Evolutionary conservation across 805 yeast genomes (phyloP).

Genomic region (Lachancea sp.): DNA sequence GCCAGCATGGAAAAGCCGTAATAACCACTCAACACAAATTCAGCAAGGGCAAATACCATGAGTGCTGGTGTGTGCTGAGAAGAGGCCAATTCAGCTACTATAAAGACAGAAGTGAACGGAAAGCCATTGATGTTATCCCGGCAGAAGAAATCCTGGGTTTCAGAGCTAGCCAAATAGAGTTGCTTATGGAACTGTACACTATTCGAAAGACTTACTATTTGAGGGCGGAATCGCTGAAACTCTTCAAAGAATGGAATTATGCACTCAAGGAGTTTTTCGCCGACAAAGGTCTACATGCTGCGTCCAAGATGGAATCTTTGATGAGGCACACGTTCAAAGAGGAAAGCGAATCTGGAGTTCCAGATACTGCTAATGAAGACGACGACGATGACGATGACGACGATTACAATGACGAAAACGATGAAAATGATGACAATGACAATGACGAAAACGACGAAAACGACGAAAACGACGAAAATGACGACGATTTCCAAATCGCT

Average conservation of each 20-base stretch:
- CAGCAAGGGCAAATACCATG: conserved; percentile 7
- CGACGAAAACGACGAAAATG: conserved; percentile 10
- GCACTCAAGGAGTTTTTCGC: conserved; percentile 14
- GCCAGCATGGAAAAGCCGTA: not conserved
- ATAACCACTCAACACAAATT: conserved; percentile 7
- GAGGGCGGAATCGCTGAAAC: conserved; percentile 7
- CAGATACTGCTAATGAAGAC: not conserved
- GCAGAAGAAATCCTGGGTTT: conserved; percentile 12
- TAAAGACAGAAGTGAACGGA: conserved; percentile 19
- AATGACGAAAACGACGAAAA: conserved; percentile 7
- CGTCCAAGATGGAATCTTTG: not conserved
- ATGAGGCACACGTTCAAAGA: not conserved
- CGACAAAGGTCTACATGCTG: not conserved
- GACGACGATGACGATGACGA: not conserved
- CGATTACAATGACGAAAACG: not conserved
- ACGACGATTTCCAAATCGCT: conserved; percentile 10
- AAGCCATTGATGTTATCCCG: conserved; percentile 19
- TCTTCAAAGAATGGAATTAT: conserved; percentile 1
- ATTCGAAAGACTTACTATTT: conserved; percentile 14
- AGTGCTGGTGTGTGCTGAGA: conserved; percentile 23
- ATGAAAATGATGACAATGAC: not conserved
- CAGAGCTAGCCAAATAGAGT: conserved; percentile 10
- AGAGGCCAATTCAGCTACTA: conserved; percentile 22
- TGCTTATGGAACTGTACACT: conserved; percentile 15
- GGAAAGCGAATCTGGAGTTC: not conserved